phyloP scores from a whole-genome alignment of 163 green algal genomes.

The Scenedesmus sp. region DNA sequence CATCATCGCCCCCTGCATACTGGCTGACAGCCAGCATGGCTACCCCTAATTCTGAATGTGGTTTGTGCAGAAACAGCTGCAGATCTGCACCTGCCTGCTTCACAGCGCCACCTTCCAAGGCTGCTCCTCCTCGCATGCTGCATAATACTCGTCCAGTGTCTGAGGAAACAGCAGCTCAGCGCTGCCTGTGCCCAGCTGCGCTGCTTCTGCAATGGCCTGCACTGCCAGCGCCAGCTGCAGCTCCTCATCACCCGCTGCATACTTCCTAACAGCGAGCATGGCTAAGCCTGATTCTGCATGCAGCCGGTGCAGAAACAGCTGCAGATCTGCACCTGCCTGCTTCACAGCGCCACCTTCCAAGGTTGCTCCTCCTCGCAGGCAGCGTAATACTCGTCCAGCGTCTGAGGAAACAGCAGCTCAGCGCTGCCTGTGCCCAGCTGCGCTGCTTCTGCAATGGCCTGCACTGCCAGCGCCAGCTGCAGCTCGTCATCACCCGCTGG shows the following conservation, averaged over 20 bases:
- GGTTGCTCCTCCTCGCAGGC: constrained; percentile 31
- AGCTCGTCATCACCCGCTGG: not conserved
- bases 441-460: constrained; percentile 20
- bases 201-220: not conserved
- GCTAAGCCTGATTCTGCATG: not conserved
- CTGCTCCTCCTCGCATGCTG: not conserved
- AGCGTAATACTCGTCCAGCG: constrained; percentile 40
- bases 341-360: constrained; percentile 38
- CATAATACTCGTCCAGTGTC: not conserved
- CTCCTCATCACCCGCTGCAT: not conserved
- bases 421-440: constrained; percentile 32
- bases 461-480: constrained; percentile 10
- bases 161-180: not conserved
- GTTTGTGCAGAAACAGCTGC: not conserved
- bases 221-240: not conserved
- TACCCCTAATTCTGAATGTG: not conserved
- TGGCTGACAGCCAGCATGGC: no score
- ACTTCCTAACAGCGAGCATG: not conserved
- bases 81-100: not conserved
- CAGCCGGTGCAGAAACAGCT: not conserved
- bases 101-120: constrained; percentile 1
- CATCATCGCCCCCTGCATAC: not conserved
- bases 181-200: not conserved
- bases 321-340: not conserved
- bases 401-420: constrained; percentile 32